A percentile compares a stretch with the other conserved stretches of the same genome.
Conservation (phyloP, 2,329 filamentous ascomycete genomes). For the Phialophora tarda region DNA sequence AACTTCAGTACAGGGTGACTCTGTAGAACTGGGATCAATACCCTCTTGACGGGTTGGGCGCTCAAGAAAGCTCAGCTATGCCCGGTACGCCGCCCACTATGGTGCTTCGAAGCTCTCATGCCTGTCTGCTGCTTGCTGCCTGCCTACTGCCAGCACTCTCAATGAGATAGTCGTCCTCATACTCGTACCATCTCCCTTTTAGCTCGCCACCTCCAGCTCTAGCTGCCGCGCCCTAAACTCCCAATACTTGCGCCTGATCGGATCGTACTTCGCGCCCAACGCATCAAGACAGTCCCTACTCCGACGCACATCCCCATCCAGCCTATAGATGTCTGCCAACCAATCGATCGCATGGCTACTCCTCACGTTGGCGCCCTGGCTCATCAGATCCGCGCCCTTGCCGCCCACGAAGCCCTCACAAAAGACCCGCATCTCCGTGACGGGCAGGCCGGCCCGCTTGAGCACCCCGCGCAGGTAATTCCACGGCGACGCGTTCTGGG, state of each 20-base stretch:
- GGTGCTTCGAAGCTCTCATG: too few species aligned
- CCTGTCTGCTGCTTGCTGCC: too few species aligned
- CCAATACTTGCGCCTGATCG: conserved; percentile 91
- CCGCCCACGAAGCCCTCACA: conserved; percentile 56
- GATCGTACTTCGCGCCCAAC: conserved; percentile 85
- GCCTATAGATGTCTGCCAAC: conserved; percentile 54
- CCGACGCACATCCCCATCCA: conserved; percentile 53
- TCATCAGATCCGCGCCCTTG: conserved; percentile 26
- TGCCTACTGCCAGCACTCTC: neutral
- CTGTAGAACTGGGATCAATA: too few species aligned
- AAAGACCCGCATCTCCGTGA: conserved; percentile 59
- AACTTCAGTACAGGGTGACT: too few species aligned
- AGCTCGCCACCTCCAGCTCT: neutral
- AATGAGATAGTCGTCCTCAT: neutral
- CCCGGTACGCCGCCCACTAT: too few species aligned
- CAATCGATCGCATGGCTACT: conserved; percentile 65
- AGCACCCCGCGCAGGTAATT: conserved; percentile 84
- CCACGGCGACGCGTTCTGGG: conserved; percentile 95
- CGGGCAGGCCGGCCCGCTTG: conserved; percentile 63
- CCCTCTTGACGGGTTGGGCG: too few species aligned
- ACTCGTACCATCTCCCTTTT: neutral
- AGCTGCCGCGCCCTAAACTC: conserved; percentile 63
- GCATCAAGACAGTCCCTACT: conserved; percentile 74
- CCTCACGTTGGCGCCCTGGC: conserved; percentile 54
- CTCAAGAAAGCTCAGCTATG: too few species aligned